phyloP scores from a whole-genome alignment of 495 filamentous ascomycete species.

The Talaromyces thailandensis region DNA sequence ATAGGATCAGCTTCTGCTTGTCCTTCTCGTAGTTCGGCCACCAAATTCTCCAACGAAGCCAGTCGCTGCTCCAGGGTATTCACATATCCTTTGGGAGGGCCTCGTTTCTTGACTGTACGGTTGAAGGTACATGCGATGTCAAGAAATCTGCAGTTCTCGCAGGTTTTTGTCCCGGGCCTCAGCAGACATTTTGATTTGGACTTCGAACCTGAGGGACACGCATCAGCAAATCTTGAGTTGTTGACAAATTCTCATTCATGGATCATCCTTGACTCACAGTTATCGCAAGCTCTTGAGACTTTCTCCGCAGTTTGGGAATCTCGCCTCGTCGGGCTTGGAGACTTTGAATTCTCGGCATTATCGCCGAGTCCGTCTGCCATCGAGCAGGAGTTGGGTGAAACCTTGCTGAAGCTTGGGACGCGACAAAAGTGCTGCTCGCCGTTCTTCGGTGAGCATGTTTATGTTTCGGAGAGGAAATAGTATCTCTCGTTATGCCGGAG shows the following conservation, averaged over 20 bases:
- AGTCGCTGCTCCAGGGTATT: slow-evolving; percentile 1
- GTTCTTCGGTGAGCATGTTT: not conserved
- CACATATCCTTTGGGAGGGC: not conserved
- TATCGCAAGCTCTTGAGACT: not conserved
- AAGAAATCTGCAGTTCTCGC: not conserved
- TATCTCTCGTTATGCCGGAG: not conserved
- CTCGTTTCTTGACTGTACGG: not conserved
- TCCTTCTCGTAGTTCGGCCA: not conserved
- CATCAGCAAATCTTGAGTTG: too few species aligned
- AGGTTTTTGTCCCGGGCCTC: not conserved
- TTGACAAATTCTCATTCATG: too few species aligned
- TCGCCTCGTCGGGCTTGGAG: not conserved
- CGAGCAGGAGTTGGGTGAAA: not conserved
- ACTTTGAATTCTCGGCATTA: not conserved
- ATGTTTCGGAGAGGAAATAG: not conserved
- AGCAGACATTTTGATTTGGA: not conserved
- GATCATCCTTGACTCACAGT: not conserved
- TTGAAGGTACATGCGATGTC: slow-evolving; percentile 1
- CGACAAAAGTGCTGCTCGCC: not conserved
- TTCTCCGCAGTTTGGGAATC: not conserved
- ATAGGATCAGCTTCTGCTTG: not conserved
- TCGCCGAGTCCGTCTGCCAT: not conserved
- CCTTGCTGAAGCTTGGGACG: not conserved
- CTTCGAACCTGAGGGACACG: not conserved
- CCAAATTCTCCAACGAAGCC: not conserved